Base-by-base conservation (phyloP, 495 filamentous ascomycete genomes). In the Aspergillus mulundensis region DNA sequence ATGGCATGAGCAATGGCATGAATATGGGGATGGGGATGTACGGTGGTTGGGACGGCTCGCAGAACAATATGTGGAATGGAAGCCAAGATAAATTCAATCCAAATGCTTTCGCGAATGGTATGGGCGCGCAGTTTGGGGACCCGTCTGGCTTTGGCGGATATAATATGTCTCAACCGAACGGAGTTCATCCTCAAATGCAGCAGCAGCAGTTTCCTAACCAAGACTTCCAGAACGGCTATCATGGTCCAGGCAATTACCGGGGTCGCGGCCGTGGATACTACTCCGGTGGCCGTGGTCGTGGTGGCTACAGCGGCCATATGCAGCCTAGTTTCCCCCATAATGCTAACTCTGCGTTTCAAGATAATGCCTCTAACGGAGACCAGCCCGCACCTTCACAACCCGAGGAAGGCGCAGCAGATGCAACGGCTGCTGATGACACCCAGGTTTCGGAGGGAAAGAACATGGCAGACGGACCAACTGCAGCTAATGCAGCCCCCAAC, bases 1-100 rank as follows among this genome's bases (percentile, higher is more conserved):
- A 85, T 83, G 87, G 86, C 78, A 91, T 91, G 89, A 88, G 84
- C 77, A 89, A 87, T 82, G 88, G 86, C 72, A 91, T 94, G 89
- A 85, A 85, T 64, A 86, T 87, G 83, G 88, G 86, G 74, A 75
- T 80, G 77, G 75, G 76, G 63, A 79, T 77, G 71, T 82, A 82
- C 79, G 83, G 83, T 71, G 82, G 81, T 70, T 84, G 81, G 80
- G 81, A 85, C 67, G 80, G 79, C 65, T 71, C 69, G 53, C 75
- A 75, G 61, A 80, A 78, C 77, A 79, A 76, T 76, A 77, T 80
- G 75, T 87, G 85, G 87, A 90, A 90, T 84, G 83, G 84, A 84
- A 84, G 72, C 69, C 77, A 78, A 79, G 73, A 80, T 80, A 82
- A 81, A 73, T 81, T 78, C 79, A 82, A 83, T 83, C 76, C 80